phyloP scores from a whole-genome alignment of 2,329 filamentous ascomycete genomes.

The Ophiocordyceps robertsii region DNA sequence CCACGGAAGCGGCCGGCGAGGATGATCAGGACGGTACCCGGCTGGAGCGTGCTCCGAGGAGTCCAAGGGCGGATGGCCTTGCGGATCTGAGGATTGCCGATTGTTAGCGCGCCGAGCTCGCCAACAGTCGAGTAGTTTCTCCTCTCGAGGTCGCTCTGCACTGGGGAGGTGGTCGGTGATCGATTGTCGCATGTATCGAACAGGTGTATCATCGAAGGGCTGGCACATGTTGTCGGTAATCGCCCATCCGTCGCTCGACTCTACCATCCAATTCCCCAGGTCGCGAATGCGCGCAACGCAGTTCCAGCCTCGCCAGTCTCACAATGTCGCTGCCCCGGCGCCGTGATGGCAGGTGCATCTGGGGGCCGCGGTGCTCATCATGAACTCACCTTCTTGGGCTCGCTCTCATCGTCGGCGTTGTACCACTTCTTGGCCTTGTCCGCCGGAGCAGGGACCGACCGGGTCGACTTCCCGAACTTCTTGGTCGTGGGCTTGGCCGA shows the following conservation, averaged over 20 bases:
- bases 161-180: no score
- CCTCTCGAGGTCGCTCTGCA: no score
- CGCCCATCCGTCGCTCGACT: no score
- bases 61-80: slow-evolving; percentile 83
- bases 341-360: not conserved
- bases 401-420: slow-evolving; percentile 79
- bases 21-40: slow-evolving; percentile 95
- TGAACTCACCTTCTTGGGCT: slow-evolving; percentile 84
- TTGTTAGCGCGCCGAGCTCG: slow-evolving; percentile 14
- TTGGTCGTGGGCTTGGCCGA: slow-evolving; percentile 68
- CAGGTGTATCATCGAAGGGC: no score
- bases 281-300: no score
- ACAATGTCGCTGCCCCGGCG: not conserved
- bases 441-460: slow-evolving; percentile 72
- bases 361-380: not conserved
- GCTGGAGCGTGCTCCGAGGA: slow-evolving; percentile 78
- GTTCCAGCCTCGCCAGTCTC: no score
- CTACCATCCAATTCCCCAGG: no score
- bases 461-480: slow-evolving; percentile 96
- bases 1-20: slow-evolving; percentile 98
- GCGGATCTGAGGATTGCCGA: slow-evolving; percentile 55
- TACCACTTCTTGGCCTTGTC: slow-evolving; percentile 99
- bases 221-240: no score
- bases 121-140: no score
- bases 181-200: no score